Evolutionary conservation across 495 filamentous ascomycete species (phyloP).

Genomic region (Podospora pseudoanserina): DNA sequence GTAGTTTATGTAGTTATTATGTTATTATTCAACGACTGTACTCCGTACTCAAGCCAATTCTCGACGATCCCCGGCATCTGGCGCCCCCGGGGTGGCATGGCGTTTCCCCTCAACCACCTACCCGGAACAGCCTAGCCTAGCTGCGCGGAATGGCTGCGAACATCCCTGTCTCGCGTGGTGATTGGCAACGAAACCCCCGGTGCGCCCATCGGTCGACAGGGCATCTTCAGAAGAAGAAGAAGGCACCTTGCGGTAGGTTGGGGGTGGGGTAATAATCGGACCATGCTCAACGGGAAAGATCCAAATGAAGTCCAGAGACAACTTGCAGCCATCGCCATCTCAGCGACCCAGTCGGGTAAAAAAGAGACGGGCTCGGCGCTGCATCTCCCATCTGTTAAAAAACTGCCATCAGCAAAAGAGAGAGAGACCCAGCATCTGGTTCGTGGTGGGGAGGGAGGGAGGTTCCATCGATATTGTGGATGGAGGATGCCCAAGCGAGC

Average conservation of each 20-base stretch:
- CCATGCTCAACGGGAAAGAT: not conserved
- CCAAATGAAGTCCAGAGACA: not conserved
- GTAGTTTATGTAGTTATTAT: not conserved
- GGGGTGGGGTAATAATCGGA: not conserved
- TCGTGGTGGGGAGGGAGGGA: too few species aligned
- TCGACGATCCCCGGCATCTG: conserved; percentile 20
- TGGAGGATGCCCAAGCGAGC: not conserved
- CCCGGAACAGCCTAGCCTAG: conserved; percentile 37
- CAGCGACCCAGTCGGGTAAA: conserved; percentile 5
- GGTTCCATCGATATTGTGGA: too few species aligned
- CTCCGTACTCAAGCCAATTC: not conserved
- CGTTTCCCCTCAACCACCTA: conserved; percentile 34
- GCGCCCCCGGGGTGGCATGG: conserved; percentile 11
- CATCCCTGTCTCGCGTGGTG: conserved; percentile 17
- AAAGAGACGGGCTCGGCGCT: not conserved
- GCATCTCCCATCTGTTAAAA: not conserved
- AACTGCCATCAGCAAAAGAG: too few species aligned
- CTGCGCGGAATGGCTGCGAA: conserved; percentile 24
- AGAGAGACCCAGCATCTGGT: too few species aligned
- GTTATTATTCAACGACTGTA: not conserved
- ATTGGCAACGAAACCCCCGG: conserved; percentile 22
- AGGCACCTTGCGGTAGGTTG: not conserved
- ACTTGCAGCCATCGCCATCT: not conserved
- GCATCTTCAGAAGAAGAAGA: not conserved
- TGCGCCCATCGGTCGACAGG: conserved; percentile 25